Evolutionary conservation across 441 rosid species (phyloP).

Genomic region (Cnidoscolus chayamansa): DNA sequence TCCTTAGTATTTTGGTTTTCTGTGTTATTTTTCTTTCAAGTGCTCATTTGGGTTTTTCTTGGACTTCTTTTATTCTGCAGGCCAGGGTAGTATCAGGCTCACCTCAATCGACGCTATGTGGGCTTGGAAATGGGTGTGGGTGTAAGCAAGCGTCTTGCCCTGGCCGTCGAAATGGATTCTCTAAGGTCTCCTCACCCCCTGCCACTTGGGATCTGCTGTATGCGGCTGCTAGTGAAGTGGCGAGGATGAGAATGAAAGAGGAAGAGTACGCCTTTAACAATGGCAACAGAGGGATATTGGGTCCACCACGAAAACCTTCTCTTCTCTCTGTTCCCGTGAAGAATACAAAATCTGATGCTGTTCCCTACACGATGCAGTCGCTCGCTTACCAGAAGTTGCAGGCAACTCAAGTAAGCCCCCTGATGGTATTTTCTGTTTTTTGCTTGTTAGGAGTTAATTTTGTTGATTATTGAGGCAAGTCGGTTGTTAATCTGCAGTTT

Average conservation of each 20-base stretch:
- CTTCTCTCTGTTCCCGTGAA: conserved; percentile 27
- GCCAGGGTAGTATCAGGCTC: conserved; percentile 40
- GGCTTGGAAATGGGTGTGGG: conserved; percentile 36
- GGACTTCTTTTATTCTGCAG: conserved; percentile 24
- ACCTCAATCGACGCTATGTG: conserved; percentile 57
- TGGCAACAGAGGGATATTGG: conserved; percentile 30
- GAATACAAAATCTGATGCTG: conserved; percentile 17
- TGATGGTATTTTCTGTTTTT: neutral
- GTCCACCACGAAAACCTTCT: conserved; percentile 31
- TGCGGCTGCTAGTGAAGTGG: conserved; percentile 59
- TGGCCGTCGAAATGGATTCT: conserved; percentile 32
- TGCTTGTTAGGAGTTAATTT: neutral
- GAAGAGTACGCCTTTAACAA: conserved; percentile 22
- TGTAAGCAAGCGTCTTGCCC: conserved; percentile 34
- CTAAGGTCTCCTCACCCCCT: conserved; percentile 38
- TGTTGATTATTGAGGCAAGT: neutral
- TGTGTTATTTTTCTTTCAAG: neutral
- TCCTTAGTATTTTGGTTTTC: neutral
- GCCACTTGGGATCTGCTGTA: conserved; percentile 53
- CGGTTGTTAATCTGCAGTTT: conserved; percentile 30
- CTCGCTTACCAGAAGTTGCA: conserved; percentile 52
- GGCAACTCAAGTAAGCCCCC: conserved; percentile 44
- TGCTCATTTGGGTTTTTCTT: neutral
- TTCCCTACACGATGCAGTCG: conserved; percentile 32
- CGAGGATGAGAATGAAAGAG: conserved; percentile 39